Evolutionary conservation across 1,284 basidiomycete species (phyloP).

Genomic region (Pseudomicrostroma phylloplanum): DNA sequence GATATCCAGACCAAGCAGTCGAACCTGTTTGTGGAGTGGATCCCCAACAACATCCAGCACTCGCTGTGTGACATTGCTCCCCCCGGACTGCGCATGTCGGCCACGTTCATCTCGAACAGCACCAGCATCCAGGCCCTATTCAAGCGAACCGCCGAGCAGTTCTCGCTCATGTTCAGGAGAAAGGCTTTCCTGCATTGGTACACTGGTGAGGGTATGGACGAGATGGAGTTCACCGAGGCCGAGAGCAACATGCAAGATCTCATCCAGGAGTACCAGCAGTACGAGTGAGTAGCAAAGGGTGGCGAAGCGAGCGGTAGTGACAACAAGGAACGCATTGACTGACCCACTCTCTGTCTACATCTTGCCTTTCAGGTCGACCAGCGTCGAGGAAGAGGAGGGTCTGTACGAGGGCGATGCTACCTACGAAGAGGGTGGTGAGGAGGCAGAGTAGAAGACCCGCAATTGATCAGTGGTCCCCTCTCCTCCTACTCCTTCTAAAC

Average conservation of each 20-base stretch:
- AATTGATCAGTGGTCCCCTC: too few relatives aligned
- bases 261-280: conserved; percentile 53
- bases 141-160: conserved; percentile 49
- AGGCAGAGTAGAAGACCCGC: not conserved
- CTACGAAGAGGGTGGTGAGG: conserved; percentile 13
- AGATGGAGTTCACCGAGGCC: conserved; percentile 53
- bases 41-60: conserved; percentile 50
- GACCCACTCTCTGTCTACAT: too few relatives aligned
- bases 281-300: conserved; percentile 25
- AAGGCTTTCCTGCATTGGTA: conserved; percentile 53
- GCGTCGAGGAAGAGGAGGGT: conserved; percentile 4
- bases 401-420: conserved; percentile 11
- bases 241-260: conserved; percentile 50
- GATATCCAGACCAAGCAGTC: conserved; percentile 44
- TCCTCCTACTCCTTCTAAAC: too few relatives aligned
- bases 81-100: conserved; percentile 48
- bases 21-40: conserved; percentile 44
- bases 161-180: conserved; percentile 50
- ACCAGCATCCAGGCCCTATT: conserved; percentile 44
- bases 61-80: conserved; percentile 49
- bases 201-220: conserved; percentile 52
- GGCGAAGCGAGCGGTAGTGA: too few relatives aligned
- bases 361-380: too few relatives aligned
- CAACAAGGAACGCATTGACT: too few relatives aligned
- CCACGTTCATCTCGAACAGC: conserved; percentile 51